Conservation (phyloP, 495 filamentous ascomycete species). For the Talaromyces liani region DNA sequence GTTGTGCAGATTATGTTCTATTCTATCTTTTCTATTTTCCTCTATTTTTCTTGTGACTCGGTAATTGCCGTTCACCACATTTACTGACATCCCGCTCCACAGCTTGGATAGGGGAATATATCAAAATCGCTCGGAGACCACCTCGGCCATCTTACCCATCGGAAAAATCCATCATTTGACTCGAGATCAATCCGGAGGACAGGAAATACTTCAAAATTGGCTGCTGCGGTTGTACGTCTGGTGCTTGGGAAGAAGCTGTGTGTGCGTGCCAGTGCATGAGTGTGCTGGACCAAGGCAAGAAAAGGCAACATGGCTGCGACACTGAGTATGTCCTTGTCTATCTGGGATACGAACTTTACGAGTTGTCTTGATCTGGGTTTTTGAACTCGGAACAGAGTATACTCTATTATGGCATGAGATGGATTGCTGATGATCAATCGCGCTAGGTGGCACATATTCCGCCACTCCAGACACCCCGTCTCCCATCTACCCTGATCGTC, state of each 20-base stretch:
- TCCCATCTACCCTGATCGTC: conserved; percentile 72
- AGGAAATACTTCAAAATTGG: conserved; percentile 11
- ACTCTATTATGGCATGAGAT: background rate
- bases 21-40: conserved; percentile 7
- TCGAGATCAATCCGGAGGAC: conserved; percentile 3
- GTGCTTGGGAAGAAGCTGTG: conserved; percentile 3
- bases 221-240: conserved; percentile 22
- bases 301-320: conserved; percentile 40
- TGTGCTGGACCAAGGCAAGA: background rate
- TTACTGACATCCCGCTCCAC: background rate
- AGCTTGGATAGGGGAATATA: conserved; percentile 5
- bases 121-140: background rate
- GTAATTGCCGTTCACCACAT: background rate
- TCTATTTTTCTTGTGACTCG: conserved; percentile 2
- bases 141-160: background rate
- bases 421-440: conserved; percentile 37
- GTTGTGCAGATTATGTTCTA: background rate
- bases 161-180: background rate
- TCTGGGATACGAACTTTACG: background rate
- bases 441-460: conserved; percentile 42
- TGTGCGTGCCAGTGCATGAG: background rate
- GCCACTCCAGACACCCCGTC: conserved; percentile 68
- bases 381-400: background rate
- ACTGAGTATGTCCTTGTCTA: conserved; percentile 35
- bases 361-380: background rate